Evolutionary conservation across 768 basidiomycete genomes (phyloP), one percentile per base, ranked within the genome.

Genomic region (Suillus subaureus): DNA sequence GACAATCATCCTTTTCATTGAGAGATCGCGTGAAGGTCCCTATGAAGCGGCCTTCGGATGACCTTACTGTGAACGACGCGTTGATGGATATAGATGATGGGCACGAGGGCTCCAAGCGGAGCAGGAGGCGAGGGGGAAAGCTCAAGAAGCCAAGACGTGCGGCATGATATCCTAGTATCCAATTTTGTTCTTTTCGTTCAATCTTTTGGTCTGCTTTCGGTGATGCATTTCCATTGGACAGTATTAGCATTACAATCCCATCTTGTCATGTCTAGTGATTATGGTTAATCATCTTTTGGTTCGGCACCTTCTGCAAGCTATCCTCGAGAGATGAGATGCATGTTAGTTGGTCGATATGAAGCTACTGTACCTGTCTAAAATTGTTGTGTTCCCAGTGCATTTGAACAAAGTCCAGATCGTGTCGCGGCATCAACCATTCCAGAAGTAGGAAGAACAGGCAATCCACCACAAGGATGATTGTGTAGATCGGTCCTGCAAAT

Each of bases 401-500:
- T 33, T 82, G 78, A 0, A 94, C 95, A 68, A 85, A 88, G 75
- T 97, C 93, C 61, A 97, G 79, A 64, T 88, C 82, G 26, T 90
- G 86, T 55, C 89, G 80, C 0, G 97, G 97, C 73, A 88, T 84
- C 82, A 88, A 89, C 89, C 87, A 92, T 71, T 97, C 94, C 4
- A 99, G 81, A 58, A 93, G 80, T 69, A 88, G 72, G 74, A 94
- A 95, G 77, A 97, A 97, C 9, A 97, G 75, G 73, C 94, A 94
- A 70, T 96, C 91, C 1, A 99, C 93, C 35, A 96, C 81, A 49
- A 97, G 79, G 47, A 99, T 98, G 68, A 90, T 87, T 11, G 92
- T 89, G 71, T 94, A 92, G 52, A 99, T 97, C 2, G 87, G 87
- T 0, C 97, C 97, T 11, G 89, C 93, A 55, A 94, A 89, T 0